Conservation (phyloP, 805 yeast species). For the Yarrowia deformans region DNA sequence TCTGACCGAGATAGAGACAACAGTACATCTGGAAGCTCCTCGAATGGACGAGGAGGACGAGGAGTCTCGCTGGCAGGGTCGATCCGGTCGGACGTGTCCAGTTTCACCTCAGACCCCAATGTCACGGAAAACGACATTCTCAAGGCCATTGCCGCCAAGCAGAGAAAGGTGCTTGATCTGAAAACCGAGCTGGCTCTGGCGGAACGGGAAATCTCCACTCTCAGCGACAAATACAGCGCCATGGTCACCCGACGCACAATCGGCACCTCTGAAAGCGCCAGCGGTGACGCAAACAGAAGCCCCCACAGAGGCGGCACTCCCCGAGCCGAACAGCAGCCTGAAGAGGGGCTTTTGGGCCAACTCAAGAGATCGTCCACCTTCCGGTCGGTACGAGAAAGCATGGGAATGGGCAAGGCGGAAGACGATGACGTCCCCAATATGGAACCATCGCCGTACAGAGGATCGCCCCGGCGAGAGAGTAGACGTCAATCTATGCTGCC, state of each 20-base stretch:
- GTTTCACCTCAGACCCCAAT: constrained; percentile 11
- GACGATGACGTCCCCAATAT: not conserved
- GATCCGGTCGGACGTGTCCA: constrained; percentile 15
- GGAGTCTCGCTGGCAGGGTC: constrained; percentile 1
- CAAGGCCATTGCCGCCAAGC: constrained; percentile 36
- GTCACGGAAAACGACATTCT: constrained; percentile 24
- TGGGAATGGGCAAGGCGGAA: constrained; percentile 5
- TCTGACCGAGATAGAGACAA: constrained; percentile 1
- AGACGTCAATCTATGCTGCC: constrained; percentile 30
- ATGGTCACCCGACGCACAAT: constrained; percentile 30
- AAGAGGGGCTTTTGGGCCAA: constrained; percentile 6
- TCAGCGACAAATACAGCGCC: constrained; percentile 23
- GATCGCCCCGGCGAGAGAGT: constrained; percentile 13
- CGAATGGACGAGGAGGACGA: not conserved
- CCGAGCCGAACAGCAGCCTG: not conserved
- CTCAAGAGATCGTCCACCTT: constrained; percentile 32
- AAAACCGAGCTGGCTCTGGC: constrained; percentile 22
- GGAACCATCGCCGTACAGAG: not conserved
- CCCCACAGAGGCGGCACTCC: not conserved
- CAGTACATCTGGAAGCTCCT: not conserved
- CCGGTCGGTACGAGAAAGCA: constrained; percentile 28
- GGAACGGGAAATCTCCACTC: constrained; percentile 21
- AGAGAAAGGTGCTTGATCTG: constrained; percentile 30
- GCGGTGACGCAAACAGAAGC: not conserved
- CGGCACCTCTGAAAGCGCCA: constrained; percentile 14